These are phyloP conservation scores for Penicillium atrosanguineum DNA, from an alignment of 495 filamentous ascomycete species.

Conservation along the genomic window DNA sequence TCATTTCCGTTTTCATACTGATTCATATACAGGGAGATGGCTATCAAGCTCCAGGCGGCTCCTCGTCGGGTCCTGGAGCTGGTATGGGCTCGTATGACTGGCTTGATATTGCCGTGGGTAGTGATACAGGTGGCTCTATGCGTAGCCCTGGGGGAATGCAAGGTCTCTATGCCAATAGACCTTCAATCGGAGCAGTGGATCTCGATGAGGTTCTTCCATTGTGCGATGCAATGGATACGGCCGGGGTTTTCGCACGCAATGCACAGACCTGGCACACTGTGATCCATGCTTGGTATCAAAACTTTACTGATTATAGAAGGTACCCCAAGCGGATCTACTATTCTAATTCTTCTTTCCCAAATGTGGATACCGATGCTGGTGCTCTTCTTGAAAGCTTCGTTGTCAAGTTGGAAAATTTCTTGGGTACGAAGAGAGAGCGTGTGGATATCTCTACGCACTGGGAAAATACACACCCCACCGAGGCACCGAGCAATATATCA, in stretches of 20 bases:
- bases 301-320: slow-evolving; percentile 38
- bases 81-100: slow-evolving; percentile 39
- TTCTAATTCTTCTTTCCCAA: slow-evolving; percentile 19
- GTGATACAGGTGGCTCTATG: slow-evolving; percentile 31
- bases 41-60: slow-evolving; percentile 39
- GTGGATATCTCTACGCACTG: slow-evolving; percentile 40
- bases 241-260: slow-evolving; percentile 48
- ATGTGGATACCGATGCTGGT: slow-evolving; percentile 23
- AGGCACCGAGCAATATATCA: slow-evolving; percentile 30
- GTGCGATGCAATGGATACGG: slow-evolving; percentile 48
- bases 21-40: slow-evolving; percentile 29
- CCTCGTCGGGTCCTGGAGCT: slow-evolving; percentile 38
- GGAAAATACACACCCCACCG: slow-evolving; percentile 34
- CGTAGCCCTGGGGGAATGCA: slow-evolving; percentile 35
- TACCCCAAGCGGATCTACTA: slow-evolving; percentile 47
- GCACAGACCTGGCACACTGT: slow-evolving; percentile 45
- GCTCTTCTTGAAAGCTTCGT: slow-evolving; percentile 38
- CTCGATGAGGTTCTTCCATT: too few species aligned
- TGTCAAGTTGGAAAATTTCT: slow-evolving; percentile 37
- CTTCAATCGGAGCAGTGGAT: too few species aligned
- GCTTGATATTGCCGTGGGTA: slow-evolving; percentile 47
- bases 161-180: too few species aligned
- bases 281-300: slow-evolving; percentile 43
- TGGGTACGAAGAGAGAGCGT: slow-evolving; percentile 29
- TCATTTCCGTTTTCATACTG: too few species aligned